phyloP scores from a whole-genome alignment of 2,329 filamentous ascomycete genomes.

The Hortaea werneckii region DNA sequence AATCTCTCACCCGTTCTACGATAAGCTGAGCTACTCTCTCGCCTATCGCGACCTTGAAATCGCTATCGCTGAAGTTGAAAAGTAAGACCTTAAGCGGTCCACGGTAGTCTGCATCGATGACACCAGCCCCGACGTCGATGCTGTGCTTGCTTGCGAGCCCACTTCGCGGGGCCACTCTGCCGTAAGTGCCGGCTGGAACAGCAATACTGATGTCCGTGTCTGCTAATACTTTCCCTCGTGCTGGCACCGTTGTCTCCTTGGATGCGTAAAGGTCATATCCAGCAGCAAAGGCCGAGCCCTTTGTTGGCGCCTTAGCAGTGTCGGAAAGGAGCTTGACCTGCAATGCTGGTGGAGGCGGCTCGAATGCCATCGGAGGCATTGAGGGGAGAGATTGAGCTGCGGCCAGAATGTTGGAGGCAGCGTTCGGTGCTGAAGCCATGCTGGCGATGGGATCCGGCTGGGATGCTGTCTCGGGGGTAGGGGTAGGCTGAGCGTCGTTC shows the following conservation, averaged over 20 bases:
- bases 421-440: slow-evolving; percentile 12
- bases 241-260: slow-evolving; percentile 63
- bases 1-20: slow-evolving; percentile 58
- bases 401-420: slow-evolving; percentile 5
- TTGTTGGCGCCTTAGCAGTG: slow-evolving; percentile 71
- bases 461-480: slow-evolving; percentile 19
- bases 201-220: slow-evolving; percentile 88
- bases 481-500: slow-evolving; percentile 26
- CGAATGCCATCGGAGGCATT: slow-evolving; percentile 22
- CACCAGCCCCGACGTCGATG: slow-evolving; percentile 90
- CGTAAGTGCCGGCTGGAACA: slow-evolving; percentile 83
- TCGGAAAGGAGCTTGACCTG: slow-evolving; percentile 81
- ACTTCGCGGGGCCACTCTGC: slow-evolving; percentile 36
- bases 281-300: slow-evolving; percentile 79
- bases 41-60: slow-evolving; percentile 73
- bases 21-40: slow-evolving; percentile 91
- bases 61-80: slow-evolving; percentile 78
- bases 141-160: slow-evolving; percentile 59
- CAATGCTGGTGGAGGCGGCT: slow-evolving; percentile 48
- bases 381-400: slow-evolving; percentile 12
- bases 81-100: slow-evolving; percentile 89
- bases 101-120: slow-evolving; percentile 96
- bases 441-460: slow-evolving; percentile 14
- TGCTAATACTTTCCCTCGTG: slow-evolving; percentile 73
- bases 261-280: slow-evolving; percentile 86